These are phyloP conservation scores for Lachnellula arida DNA, from an alignment of 2,329 filamentous ascomycete genomes.

Conservation along the genomic window DNA sequence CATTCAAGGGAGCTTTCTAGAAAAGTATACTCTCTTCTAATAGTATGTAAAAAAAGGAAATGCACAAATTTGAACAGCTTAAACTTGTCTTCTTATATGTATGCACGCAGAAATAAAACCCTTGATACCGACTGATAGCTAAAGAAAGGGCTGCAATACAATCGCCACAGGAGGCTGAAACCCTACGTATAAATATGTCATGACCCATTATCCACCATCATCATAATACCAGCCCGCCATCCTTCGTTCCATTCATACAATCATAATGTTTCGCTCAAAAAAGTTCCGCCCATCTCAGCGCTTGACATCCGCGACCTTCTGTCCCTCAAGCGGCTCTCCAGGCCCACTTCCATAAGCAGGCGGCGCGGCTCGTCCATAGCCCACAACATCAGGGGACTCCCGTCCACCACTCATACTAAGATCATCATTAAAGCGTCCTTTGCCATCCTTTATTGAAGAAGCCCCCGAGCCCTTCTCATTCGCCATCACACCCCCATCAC, in stretches of 20 bases:
- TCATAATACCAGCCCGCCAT: not conserved
- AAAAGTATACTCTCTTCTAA: too few species aligned
- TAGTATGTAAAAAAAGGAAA: too few species aligned
- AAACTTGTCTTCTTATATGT: too few species aligned
- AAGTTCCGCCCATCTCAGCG: not conserved
- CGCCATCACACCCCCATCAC: constrained; percentile 26
- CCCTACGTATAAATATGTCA: too few species aligned
- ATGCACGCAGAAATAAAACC: too few species aligned
- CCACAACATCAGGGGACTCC: constrained; percentile 23
- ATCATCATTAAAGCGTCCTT: constrained; percentile 22
- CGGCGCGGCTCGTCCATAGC: constrained; percentile 23
- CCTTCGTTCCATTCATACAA: not conserved
- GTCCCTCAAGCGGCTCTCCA: constrained; percentile 23
- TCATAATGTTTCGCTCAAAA: not conserved
- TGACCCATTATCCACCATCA: not conserved
- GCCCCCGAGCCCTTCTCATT: not conserved
- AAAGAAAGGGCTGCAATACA: too few species aligned
- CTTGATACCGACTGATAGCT: too few species aligned
- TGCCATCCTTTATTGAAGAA: constrained; percentile 16
- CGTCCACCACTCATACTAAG: constrained; percentile 21
- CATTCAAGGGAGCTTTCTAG: too few species aligned
- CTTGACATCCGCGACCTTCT: constrained; percentile 17
- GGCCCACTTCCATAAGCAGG: constrained; percentile 19
- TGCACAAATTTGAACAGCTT: too few species aligned
- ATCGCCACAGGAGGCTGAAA: too few species aligned